Evolutionary conservation across 352 stramenopile genomes (phyloP).

Genomic region (Globisporangium solare): DNA sequence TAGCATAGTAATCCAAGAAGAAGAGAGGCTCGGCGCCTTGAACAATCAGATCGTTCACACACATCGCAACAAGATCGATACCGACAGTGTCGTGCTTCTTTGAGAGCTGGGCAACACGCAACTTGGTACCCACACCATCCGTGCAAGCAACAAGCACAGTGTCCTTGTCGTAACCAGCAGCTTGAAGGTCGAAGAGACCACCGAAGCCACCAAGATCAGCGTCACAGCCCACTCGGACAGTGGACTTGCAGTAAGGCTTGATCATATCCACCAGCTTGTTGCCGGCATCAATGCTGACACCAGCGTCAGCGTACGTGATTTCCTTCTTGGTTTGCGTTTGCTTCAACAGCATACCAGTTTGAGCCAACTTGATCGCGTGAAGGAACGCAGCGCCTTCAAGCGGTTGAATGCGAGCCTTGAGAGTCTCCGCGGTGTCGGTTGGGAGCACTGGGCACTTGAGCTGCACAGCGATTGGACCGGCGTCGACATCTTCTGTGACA

Average conservation of each 20-base stretch:
- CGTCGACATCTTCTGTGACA: conserved; percentile 97
- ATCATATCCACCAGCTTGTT: conserved; percentile 96
- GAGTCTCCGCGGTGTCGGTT: conserved; percentile 91
- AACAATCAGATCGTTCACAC: conserved; percentile 99
- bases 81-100: conserved; percentile 95
- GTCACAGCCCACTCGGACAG: conserved; percentile 92
- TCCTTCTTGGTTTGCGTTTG: conserved; percentile 68
- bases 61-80: conserved; percentile 99
- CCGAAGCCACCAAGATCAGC: conserved; percentile 97
- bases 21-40: conserved; percentile 98
- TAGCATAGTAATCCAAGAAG: conserved; percentile 99
- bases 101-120: conserved; percentile 84
- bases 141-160: conserved; percentile 97
- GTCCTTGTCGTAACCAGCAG: conserved; percentile 95
- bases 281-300: conserved; percentile 98
- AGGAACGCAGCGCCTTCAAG: conserved; percentile 94
- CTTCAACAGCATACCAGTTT: conserved; percentile 59
- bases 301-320: conserved; percentile 97
- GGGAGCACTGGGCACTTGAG: conserved; percentile 88
- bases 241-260: conserved; percentile 98
- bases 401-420: conserved; percentile 97
- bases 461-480: conserved; percentile 97
- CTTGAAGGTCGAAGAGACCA: conserved; percentile 96
- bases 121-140: conserved; percentile 98
- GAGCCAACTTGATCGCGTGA: conserved; percentile 74